phyloP scores from a whole-genome alignment of 495 filamentous ascomycete genomes.

The Stereocaulon alpinum region DNA sequence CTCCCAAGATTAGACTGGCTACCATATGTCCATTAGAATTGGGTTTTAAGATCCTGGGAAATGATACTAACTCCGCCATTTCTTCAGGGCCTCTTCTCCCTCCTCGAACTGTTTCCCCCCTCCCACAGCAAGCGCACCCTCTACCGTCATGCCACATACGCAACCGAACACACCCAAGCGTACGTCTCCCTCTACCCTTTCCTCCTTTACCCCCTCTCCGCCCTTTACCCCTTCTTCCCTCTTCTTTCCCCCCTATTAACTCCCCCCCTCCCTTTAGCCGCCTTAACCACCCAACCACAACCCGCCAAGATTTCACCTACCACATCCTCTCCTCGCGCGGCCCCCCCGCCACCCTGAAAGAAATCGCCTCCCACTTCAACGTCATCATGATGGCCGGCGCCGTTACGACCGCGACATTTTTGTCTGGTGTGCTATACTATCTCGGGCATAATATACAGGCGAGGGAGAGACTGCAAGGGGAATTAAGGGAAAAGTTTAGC shows the following conservation, averaged over 20 bases:
- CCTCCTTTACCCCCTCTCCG: too few relatives aligned
- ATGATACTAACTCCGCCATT: too few relatives aligned
- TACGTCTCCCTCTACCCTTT: background rate
- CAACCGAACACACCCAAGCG: background rate
- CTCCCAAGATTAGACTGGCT: too few relatives aligned
- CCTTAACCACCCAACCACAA: background rate
- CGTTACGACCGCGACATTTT: background rate
- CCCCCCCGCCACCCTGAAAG: background rate
- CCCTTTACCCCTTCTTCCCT: background rate
- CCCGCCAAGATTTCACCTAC: background rate
- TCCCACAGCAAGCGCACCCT: background rate
- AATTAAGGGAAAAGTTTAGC: too few relatives aligned
- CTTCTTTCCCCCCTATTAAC: too few relatives aligned
- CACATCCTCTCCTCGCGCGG: background rate
- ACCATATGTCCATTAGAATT: too few relatives aligned
- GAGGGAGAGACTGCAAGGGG: background rate
- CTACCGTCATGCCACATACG: background rate
- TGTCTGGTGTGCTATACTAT: background rate
- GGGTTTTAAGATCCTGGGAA: too few relatives aligned
- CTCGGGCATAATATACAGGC: background rate
- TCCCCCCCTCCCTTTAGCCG: too few relatives aligned
- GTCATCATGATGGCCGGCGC: slow-evolving; percentile 1
- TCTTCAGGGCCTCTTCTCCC: background rate
- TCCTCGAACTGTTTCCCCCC: background rate
- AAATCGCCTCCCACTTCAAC: background rate